Conservation (phyloP, 495 filamentous ascomycete genomes). For the Alectoria sarmentosa region DNA sequence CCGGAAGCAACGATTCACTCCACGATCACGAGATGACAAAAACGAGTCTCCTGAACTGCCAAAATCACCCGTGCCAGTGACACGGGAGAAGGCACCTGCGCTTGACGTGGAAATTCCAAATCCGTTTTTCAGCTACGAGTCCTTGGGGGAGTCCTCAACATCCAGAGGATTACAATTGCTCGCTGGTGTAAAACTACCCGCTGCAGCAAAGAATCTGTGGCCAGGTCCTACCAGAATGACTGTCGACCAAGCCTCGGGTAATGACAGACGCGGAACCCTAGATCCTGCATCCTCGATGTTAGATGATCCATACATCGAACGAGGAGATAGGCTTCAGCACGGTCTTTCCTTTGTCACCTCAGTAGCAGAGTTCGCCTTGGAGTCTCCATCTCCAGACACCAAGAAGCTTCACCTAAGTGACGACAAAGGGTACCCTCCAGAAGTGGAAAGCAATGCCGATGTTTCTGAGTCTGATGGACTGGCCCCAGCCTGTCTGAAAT, state of each 20-base stretch:
- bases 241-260: background rate
- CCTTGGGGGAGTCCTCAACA: background rate
- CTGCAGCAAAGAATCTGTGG: background rate
- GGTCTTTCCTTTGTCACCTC: background rate
- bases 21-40: background rate
- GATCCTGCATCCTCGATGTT: background rate
- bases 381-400: background rate
- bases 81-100: conserved; percentile 1
- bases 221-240: conserved; percentile 9
- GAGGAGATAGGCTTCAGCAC: background rate
- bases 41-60: background rate
- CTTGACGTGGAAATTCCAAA: conserved; percentile 13
- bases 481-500: background rate
- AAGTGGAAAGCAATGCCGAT: conserved; percentile 1
- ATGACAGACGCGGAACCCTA: background rate
- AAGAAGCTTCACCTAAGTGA: background rate
- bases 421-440: background rate
- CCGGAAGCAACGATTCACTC: background rate
- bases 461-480: background rate
- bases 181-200: background rate
- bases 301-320: conserved; percentile 3
- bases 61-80: background rate
- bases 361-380: background rate
- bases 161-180: background rate
- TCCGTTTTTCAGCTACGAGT: conserved; percentile 1